A percentile compares a stretch with the other conserved stretches of the same genome.
phyloP scores from a whole-genome alignment of 2,329 filamentous ascomycete species.

The Aspergillus ruber region DNA sequence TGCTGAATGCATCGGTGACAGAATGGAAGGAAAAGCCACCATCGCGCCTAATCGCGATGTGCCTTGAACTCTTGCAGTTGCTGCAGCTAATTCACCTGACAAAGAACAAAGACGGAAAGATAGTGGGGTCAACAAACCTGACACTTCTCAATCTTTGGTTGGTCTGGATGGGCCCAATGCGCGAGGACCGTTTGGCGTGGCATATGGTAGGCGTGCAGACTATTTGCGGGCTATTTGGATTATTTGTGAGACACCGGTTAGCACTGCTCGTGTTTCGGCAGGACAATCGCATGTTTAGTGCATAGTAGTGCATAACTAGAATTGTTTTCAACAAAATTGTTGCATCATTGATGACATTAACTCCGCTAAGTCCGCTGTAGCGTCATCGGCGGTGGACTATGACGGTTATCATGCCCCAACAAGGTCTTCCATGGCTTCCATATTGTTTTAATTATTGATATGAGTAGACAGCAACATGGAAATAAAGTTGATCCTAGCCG shows the following conservation, averaged over 20 bases:
- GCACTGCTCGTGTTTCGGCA: conserved; percentile 83
- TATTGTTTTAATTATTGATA: not conserved
- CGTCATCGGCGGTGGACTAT: not conserved
- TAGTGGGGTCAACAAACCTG: conserved; percentile 79
- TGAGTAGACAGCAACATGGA: too few relatives aligned
- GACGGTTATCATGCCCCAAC: not conserved
- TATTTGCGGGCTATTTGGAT: conserved; percentile 66
- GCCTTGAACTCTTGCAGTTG: conserved; percentile 61
- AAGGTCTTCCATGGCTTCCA: not conserved
- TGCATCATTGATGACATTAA: not conserved
- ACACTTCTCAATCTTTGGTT: conserved; percentile 95
- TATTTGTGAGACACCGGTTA: conserved; percentile 79
- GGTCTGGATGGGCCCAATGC: conserved; percentile 86
- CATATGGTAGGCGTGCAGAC: conserved; percentile 77
- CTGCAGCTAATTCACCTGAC: conserved; percentile 63
- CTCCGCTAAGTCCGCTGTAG: not conserved
- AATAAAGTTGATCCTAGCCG: not conserved
- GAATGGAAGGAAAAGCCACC: conserved; percentile 66
- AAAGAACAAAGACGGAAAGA: conserved; percentile 60
- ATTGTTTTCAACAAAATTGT: not conserved
- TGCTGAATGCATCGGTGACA: conserved; percentile 81
- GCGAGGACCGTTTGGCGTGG: conserved; percentile 74
- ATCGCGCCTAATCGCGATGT: conserved; percentile 53
- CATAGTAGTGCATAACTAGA: conserved; percentile 33
- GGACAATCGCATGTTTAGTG: conserved; percentile 58